These are phyloP conservation scores for Chytriomyces sp. DNA, from an alignment of 192 early-diverging fungal species.

Conservation along the genomic window DNA sequence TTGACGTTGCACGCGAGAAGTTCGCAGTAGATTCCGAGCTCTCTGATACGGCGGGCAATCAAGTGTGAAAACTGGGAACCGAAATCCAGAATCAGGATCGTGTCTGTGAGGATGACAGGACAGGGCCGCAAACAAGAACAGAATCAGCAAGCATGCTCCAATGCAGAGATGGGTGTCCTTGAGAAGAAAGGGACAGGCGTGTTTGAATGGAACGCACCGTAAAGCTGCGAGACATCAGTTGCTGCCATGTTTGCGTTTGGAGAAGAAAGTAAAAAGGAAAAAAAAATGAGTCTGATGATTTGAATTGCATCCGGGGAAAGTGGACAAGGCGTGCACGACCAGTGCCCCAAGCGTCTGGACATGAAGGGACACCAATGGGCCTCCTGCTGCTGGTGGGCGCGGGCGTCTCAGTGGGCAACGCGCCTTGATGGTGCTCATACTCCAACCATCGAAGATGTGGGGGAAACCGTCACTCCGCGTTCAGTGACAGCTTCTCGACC, in stretches of 20 bases:
- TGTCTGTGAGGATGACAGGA: conserved; percentile 59
- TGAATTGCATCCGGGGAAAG: background rate
- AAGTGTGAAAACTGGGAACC: conserved; percentile 99
- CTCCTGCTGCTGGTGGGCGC: no score
- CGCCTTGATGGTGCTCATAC: no score
- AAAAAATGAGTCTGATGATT: background rate
- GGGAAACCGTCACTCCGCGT: no score
- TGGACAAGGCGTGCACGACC: no score
- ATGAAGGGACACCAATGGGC: no score
- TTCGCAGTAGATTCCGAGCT: conserved; percentile 98
- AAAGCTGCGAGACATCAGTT: conserved; percentile 40
- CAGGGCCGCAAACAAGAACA: no score
- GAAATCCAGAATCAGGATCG: conserved; percentile 98
- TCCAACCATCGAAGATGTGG: no score
- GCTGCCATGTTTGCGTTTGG: conserved; percentile 3
- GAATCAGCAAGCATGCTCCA: no score
- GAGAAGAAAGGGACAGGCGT: background rate
- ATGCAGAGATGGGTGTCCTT: no score
- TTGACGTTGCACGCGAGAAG: conserved; percentile 95
- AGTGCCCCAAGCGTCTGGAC: no score
- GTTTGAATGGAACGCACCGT: conserved; percentile 15
- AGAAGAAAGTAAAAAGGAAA: conserved; percentile 24
- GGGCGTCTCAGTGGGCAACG: no score
- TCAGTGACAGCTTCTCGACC: no score
- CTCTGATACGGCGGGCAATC: conserved; percentile 93